phyloP scores from a whole-genome alignment of 1,284 basidiomycete genomes.

The Cerrena zonata region DNA sequence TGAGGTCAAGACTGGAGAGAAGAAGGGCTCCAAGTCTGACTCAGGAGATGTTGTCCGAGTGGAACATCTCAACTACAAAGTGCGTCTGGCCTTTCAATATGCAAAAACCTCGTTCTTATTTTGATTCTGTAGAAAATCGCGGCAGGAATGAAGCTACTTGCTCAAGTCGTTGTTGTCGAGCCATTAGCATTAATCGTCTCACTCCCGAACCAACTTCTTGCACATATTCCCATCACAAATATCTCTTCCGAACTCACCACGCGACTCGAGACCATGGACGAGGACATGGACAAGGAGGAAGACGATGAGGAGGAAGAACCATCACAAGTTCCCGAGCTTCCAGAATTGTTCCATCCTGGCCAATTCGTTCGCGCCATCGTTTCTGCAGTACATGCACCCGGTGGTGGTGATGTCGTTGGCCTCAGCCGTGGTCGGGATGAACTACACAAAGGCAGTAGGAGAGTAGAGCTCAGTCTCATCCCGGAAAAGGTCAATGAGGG shows the following conservation, averaged over 20 bases:
- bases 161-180: conserved; percentile 81
- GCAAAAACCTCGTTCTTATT: background rate
- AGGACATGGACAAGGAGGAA: conserved; percentile 45
- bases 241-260: conserved; percentile 81
- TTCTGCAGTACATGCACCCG: conserved; percentile 55
- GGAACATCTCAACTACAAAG: conserved; percentile 94
- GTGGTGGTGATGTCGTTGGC: conserved; percentile 52
- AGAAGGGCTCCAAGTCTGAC: conserved; percentile 19
- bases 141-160: conserved; percentile 82
- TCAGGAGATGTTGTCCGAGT: conserved; percentile 57
- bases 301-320: conserved; percentile 36
- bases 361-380: conserved; percentile 85
- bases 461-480: conserved; percentile 83
- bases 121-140: conserved; percentile 58
- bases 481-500: conserved; percentile 85
- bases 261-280: conserved; percentile 58
- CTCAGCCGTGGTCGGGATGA: conserved; percentile 61
- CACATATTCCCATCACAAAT: conserved; percentile 92
- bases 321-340: conserved; percentile 56
- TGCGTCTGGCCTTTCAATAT: conserved; percentile 25
- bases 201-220: conserved; percentile 90
- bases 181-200: conserved; percentile 90
- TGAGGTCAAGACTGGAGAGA: conserved; percentile 36
- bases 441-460: conserved; percentile 58
- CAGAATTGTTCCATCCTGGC: conserved; percentile 75